A percentile compares a stretch with the other conserved stretches of the same genome.
These are phyloP conservation scores for Chloris gayana DNA, from an alignment of 176 grass and related monocot species.

Conservation along the genomic window DNA sequence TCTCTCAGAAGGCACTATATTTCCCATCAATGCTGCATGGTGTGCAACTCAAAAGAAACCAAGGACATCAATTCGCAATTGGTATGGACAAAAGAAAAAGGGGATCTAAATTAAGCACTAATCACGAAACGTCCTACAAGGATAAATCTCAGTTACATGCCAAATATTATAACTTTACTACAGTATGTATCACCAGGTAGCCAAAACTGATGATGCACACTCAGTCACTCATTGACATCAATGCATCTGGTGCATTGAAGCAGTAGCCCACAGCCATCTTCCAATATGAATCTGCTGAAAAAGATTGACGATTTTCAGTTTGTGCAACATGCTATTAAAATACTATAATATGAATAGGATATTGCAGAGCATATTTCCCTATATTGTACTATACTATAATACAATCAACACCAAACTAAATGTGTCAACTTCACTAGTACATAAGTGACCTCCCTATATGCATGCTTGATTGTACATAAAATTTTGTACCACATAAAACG, in stretches of 20 bases:
- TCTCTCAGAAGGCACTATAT: neutral
- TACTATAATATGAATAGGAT: neutral
- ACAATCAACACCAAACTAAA: neutral
- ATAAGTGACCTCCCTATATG: neutral
- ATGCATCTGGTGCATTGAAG: neutral
- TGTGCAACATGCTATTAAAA: constrained; percentile 11
- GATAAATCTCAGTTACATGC: constrained; percentile 17
- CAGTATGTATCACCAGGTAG: constrained; percentile 37
- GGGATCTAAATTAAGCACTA: constrained; percentile 32
- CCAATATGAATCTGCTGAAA: constrained; percentile 38
- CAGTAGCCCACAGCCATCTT: constrained; percentile 17
- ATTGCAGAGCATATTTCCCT: neutral
- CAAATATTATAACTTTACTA: constrained; percentile 24
- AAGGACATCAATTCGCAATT: neutral
- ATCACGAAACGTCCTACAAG: neutral
- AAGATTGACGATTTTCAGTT: constrained; percentile 16
- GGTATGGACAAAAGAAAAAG: neutral
- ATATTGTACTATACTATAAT: neutral
- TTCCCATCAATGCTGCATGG: neutral
- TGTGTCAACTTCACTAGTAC: neutral
- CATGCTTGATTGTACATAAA: neutral
- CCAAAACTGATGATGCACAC: neutral
- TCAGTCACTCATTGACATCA: constrained; percentile 17
- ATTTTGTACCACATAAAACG: neutral
- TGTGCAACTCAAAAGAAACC: neutral